Evolutionary conservation across 2,329 filamentous ascomycete genomes (phyloP), one percentile per base, ranked within the genome.

Genomic region (Gyromitra esculenta): DNA sequence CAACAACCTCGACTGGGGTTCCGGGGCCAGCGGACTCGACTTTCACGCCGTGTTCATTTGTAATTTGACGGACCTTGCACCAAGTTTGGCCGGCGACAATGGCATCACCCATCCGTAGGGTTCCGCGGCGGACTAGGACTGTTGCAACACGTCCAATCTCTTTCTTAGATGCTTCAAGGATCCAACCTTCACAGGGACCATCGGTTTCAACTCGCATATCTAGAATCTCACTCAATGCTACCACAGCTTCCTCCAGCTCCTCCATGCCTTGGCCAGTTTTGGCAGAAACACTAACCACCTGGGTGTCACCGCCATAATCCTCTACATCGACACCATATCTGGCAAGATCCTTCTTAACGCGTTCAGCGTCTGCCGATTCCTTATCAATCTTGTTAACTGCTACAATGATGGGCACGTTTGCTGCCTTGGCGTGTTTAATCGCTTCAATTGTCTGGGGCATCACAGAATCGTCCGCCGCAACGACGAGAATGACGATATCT

Each of bases 381-480:
- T 96, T 97, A 85, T 99, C 96, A 66, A 97, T 89, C 84, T 99
- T 99, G 86, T 96, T 99, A 84, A 98, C 95, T 15, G 96, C 96
- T 65, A 99, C 96, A 75, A 99, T 97, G 64, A 99, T 95, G 4
- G 96, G 95, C 0, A 98, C 96, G 77, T 92, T 91, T 65, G 96
- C 93, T 39, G 89, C 87, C 73, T 91, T 91, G 6, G 96, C 95
- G 82, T 99, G 96, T 83, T 96, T 97, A 82, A 99, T 90, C 5
- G 96, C 96, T 85, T 99, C 96, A 1, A 98, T 86, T 0, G 96
- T 99, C 82, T 99, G 96, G 1, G 96, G 96, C 86, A 96, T 99
- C 80, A 99, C 95, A 82, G 94, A 96, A 82, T 99, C 96, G 82
- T 99, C 96, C 7, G 95, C 95, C 5, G 96, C 96, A 25, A 99